Evolutionary conservation across 352 stramenopile species (phyloP).

Genomic region (Plasmopara viticola): DNA sequence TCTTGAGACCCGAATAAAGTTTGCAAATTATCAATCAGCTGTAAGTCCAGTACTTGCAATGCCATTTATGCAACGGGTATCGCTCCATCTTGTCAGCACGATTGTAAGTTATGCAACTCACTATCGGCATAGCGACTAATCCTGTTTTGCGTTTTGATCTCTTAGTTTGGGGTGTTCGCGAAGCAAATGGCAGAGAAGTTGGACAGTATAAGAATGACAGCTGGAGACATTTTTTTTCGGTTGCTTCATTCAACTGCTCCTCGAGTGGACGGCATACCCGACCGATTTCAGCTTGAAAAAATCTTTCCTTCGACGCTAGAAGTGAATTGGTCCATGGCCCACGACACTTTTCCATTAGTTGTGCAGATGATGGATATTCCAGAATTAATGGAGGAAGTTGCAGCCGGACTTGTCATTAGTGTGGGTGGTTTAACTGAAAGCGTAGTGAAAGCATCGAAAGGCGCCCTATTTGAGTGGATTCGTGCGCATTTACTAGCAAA

Average conservation of each 20-base stretch:
- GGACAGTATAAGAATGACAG: slow-evolving; percentile 86
- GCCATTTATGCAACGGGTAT: slow-evolving; percentile 35
- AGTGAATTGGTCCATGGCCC: slow-evolving; percentile 77
- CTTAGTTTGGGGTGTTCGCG: slow-evolving; percentile 69
- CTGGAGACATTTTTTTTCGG: slow-evolving; percentile 84
- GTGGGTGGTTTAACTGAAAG: slow-evolving; percentile 94
- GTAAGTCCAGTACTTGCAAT: slow-evolving; percentile 1
- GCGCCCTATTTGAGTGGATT: slow-evolving; percentile 57
- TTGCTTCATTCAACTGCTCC: slow-evolving; percentile 70
- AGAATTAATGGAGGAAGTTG: slow-evolving; percentile 76
- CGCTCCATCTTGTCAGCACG: slow-evolving; percentile 34
- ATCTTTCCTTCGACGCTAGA: slow-evolving; percentile 49
- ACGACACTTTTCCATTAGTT: slow-evolving; percentile 89
- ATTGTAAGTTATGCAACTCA: slow-evolving; percentile 21
- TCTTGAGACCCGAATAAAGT: slow-evolving; percentile 15
- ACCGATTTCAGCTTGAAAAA: slow-evolving; percentile 65
- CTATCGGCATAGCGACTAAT: neutral
- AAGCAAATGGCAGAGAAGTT: slow-evolving; percentile 97
- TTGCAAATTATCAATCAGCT: slow-evolving; percentile 8
- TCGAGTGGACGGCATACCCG: slow-evolving; percentile 66
- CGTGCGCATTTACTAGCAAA: slow-evolving; percentile 40
- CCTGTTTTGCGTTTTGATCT: neutral
- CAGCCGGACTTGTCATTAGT: slow-evolving; percentile 90
- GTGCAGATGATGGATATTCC: slow-evolving; percentile 82
- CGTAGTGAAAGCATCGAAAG: slow-evolving; percentile 81